Percentiles rank a stretch among this genome's conserved stretches.
phyloP scores from a whole-genome alignment of 1,139 yeast species.

The Suhomyces panamericanus region DNA sequence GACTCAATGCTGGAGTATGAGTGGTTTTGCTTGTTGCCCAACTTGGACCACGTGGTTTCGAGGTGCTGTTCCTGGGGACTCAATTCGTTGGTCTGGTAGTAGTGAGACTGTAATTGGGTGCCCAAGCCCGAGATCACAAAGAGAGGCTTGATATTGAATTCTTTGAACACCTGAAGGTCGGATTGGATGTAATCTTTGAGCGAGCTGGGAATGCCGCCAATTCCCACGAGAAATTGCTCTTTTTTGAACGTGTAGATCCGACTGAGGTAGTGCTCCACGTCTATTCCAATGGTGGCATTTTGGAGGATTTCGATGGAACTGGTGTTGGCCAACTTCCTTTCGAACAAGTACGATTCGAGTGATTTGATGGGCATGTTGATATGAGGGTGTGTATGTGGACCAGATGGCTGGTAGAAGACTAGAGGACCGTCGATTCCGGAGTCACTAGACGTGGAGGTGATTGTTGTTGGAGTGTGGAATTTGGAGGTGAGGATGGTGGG shows the following conservation, averaged over 20 bases:
- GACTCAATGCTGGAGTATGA: slow-evolving; percentile 36
- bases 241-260: slow-evolving; percentile 62
- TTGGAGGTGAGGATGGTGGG: slow-evolving; percentile 1
- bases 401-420: background rate
- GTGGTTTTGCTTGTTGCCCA: slow-evolving; percentile 29
- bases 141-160: slow-evolving; percentile 67
- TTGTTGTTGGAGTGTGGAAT: slow-evolving; percentile 3
- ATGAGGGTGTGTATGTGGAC: background rate
- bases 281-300: slow-evolving; percentile 78
- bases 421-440: slow-evolving; percentile 1
- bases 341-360: slow-evolving; percentile 70
- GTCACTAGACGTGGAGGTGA: background rate
- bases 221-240: slow-evolving; percentile 73
- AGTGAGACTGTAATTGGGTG: slow-evolving; percentile 35
- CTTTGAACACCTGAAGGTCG: slow-evolving; percentile 62
- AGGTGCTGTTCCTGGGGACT: slow-evolving; percentile 48
- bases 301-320: slow-evolving; percentile 66
- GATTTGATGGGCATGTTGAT: slow-evolving; percentile 56
- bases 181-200: slow-evolving; percentile 57
- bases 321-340: slow-evolving; percentile 62
- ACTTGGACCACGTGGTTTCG: slow-evolving; percentile 48
- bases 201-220: slow-evolving; percentile 80
- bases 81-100: slow-evolving; percentile 39
- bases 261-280: slow-evolving; percentile 75
- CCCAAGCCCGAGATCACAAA: slow-evolving; percentile 68